A percentile compares a stretch with the other conserved stretches of the same genome.
Conservation (phyloP, 371 early-diverging fungal species). For the Circinella minor region DNA sequence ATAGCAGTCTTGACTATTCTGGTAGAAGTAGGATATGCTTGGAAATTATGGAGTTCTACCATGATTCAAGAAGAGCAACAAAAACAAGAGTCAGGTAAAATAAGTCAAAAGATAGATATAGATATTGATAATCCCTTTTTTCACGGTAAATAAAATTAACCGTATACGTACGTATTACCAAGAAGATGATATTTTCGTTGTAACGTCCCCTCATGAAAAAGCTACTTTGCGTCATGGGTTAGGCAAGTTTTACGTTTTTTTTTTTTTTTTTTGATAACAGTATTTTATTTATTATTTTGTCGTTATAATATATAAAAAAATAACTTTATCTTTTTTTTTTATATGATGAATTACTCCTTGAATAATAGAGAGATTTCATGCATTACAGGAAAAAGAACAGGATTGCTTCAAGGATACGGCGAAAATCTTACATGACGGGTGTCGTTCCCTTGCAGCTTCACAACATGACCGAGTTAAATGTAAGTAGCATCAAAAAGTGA, state of each 20-base stretch:
- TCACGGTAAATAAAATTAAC: no score
- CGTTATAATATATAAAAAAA: background rate
- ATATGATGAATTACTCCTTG: background rate
- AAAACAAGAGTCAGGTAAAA: background rate
- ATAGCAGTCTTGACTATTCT: background rate
- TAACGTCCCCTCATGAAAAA: conserved; percentile 1
- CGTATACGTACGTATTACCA: no score
- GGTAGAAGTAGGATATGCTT: background rate
- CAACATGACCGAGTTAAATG: conserved; percentile 18
- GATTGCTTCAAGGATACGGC: conserved; percentile 20
- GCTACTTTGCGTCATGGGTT: background rate
- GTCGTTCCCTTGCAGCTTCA: conserved; percentile 16
- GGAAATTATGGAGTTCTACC: background rate
- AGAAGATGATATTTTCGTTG: background rate
- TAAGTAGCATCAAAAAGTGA: background rate
- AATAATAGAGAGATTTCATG: conserved; percentile 11
- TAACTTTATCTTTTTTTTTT: no score
- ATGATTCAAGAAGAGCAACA: background rate
- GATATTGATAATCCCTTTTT: no score
- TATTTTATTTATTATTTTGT: background rate
- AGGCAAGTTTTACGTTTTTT: background rate
- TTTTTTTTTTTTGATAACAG: background rate
- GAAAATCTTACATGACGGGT: conserved; percentile 11
- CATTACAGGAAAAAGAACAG: conserved; percentile 13
- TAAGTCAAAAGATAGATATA: background rate